Evolutionary conservation across 2,329 filamentous ascomycete genomes (phyloP).

Genomic region (Trichoderma sp.): DNA sequence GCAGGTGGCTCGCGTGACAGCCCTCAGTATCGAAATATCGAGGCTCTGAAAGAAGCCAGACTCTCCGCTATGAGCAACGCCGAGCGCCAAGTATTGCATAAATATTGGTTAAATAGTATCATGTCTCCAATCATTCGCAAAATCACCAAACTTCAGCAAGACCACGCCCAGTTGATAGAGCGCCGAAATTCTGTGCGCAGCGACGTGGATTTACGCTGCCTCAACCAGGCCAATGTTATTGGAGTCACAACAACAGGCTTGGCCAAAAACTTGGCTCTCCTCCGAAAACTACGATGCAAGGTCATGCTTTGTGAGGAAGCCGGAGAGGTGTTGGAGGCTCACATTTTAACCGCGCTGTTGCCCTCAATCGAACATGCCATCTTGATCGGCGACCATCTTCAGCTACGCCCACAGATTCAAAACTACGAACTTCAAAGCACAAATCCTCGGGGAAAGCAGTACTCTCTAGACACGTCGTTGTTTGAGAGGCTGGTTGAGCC

Average conservation of each 20-base stretch:
- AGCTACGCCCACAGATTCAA: constrained; percentile 57
- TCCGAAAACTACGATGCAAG: constrained; percentile 50
- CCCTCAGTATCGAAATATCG: neutral
- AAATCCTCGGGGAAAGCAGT: constrained; percentile 45
- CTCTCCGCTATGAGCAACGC: constrained; percentile 11
- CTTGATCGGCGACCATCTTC: constrained; percentile 60
- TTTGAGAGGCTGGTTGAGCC: constrained; percentile 57
- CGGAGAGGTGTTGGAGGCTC: constrained; percentile 64
- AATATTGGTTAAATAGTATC: constrained; percentile 11
- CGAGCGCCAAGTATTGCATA: constrained; percentile 12
- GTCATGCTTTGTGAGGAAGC: constrained; percentile 66
- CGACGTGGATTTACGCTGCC: constrained; percentile 29
- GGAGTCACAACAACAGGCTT: constrained; percentile 56
- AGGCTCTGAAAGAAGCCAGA: neutral
- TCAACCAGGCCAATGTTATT: constrained; percentile 35
- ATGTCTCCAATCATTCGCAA: neutral
- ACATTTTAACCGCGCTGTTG: constrained; percentile 57
- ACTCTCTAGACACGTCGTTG: constrained; percentile 56
- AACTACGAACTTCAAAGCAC: constrained; percentile 53
- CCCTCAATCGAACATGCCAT: constrained; percentile 60
- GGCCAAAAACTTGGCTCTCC: constrained; percentile 50
- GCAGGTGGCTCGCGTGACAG: neutral
- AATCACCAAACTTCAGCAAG: neutral
- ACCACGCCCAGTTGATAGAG: constrained; percentile 8
- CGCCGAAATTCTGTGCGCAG: constrained; percentile 17